Evolutionary conservation across 106 monocot species (phyloP).

Genomic region (Dendrobium catenatum): DNA sequence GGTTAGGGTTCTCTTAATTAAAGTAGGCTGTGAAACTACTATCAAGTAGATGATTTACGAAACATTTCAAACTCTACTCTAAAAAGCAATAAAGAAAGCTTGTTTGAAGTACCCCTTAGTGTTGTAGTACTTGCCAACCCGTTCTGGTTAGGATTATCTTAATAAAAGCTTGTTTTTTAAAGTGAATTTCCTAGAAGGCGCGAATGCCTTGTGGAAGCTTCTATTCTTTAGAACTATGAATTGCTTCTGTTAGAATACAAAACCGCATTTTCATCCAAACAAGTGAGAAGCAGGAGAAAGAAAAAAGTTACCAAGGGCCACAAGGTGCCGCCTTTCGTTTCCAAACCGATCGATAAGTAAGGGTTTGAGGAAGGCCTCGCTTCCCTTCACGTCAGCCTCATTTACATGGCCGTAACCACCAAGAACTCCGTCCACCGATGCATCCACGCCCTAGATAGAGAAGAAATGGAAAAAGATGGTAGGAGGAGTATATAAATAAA

Average conservation of each 20-base stretch:
- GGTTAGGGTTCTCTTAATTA: background rate
- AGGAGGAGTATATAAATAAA: constrained; percentile 1
- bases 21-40: background rate
- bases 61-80: background rate
- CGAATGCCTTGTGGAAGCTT: background rate
- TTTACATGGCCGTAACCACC: constrained; percentile 86
- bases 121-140: too few species aligned
- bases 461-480: background rate
- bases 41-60: background rate
- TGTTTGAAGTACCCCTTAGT: too few species aligned
- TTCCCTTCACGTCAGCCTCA: constrained; percentile 76
- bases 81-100: background rate
- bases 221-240: background rate
- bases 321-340: constrained; percentile 41
- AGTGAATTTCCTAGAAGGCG: background rate
- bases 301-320: constrained; percentile 62
- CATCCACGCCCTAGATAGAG: constrained; percentile 63
- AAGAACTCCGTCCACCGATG: constrained; percentile 87
- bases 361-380: constrained; percentile 67
- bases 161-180: too few species aligned
- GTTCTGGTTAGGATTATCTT: too few species aligned
- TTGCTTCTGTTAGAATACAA: background rate
- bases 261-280: background rate
- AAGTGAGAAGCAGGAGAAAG: background rate
- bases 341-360: constrained; percentile 61